Conservation (phyloP, 768 basidiomycete species). For the Suillus tomentosus region DNA sequence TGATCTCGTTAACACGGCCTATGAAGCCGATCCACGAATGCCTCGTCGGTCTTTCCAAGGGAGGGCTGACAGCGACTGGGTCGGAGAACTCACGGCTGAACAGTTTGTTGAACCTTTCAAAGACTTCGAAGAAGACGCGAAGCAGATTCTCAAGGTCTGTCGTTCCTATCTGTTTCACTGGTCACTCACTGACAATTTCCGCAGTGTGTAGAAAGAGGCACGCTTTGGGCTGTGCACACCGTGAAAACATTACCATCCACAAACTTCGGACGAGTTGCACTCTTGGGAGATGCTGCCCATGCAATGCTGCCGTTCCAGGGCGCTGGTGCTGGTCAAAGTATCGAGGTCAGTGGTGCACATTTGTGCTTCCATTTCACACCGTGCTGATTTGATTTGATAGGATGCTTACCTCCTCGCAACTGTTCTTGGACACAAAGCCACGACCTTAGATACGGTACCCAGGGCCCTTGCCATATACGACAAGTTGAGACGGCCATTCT, state of each 20-base stretch:
- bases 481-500: slow-evolving; percentile 48
- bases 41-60: slow-evolving; percentile 23
- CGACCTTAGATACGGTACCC: slow-evolving; percentile 36
- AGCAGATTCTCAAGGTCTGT: slow-evolving; percentile 55
- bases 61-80: slow-evolving; percentile 47
- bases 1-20: slow-evolving; percentile 53
- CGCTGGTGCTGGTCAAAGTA: slow-evolving; percentile 44
- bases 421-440: slow-evolving; percentile 46
- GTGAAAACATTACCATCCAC: slow-evolving; percentile 53
- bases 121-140: slow-evolving; percentile 62
- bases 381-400: slow-evolving; percentile 18
- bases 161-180: background rate
- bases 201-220: slow-evolving; percentile 54
- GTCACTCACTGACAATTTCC: slow-evolving; percentile 9
- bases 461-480: slow-evolving; percentile 51
- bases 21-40: slow-evolving; percentile 18
- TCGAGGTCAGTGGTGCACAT: slow-evolving; percentile 37
- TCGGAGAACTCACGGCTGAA: slow-evolving; percentile 44
- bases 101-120: slow-evolving; percentile 49
- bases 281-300: slow-evolving; percentile 47
- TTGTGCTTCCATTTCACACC: background rate
- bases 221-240: slow-evolving; percentile 66
- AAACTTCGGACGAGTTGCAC: slow-evolving; percentile 52
- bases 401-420: slow-evolving; percentile 40
- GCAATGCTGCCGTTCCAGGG: slow-evolving; percentile 47